Percentiles rank a stretch among this genome's conserved stretches.
Conservation (phyloP, 345 rosid genomes). For the Euphorbia tirucalli region DNA sequence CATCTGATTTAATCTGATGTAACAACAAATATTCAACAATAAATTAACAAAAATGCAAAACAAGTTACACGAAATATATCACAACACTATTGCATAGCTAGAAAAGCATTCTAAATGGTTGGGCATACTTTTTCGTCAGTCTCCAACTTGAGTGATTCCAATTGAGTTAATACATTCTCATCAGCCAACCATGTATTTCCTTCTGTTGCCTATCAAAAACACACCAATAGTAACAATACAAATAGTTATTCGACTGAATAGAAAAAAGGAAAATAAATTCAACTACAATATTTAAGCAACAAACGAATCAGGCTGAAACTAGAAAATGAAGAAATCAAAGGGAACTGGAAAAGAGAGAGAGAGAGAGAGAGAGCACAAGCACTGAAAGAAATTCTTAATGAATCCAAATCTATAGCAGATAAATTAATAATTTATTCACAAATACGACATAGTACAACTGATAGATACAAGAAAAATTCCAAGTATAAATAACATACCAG, state of each 20-base stretch:
- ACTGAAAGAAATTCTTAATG: neutral
- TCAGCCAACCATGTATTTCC: slow-evolving; percentile 81
- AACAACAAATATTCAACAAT: slow-evolving; percentile 17
- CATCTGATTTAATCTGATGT: slow-evolving; percentile 51
- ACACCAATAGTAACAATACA: slow-evolving; percentile 17
- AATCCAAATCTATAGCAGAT: neutral
- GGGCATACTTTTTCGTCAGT: slow-evolving; percentile 51
- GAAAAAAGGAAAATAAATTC: neutral
- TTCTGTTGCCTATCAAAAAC: slow-evolving; percentile 50
- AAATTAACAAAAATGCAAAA: slow-evolving; percentile 16
- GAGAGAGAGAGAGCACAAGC: neutral
- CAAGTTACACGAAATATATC: slow-evolving; percentile 5
- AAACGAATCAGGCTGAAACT: neutral
- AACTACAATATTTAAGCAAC: neutral
- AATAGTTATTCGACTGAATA: neutral
- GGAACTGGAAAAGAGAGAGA: neutral
- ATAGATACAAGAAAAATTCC: neutral
- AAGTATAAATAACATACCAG: slow-evolving; percentile 38
- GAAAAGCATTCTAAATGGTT: slow-evolving; percentile 20
- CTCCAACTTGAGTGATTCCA: slow-evolving; percentile 65
- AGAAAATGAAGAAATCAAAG: neutral
- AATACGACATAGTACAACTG: neutral
- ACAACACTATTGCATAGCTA: slow-evolving; percentile 13
- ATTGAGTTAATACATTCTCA: slow-evolving; percentile 64
- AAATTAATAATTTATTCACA: slow-evolving; percentile 5